A percentile compares a stretch with the other conserved stretches of the same genome.
Evolutionary conservation across 129 eudicot species (phyloP).

Genomic region (Saussurea involucrata): DNA sequence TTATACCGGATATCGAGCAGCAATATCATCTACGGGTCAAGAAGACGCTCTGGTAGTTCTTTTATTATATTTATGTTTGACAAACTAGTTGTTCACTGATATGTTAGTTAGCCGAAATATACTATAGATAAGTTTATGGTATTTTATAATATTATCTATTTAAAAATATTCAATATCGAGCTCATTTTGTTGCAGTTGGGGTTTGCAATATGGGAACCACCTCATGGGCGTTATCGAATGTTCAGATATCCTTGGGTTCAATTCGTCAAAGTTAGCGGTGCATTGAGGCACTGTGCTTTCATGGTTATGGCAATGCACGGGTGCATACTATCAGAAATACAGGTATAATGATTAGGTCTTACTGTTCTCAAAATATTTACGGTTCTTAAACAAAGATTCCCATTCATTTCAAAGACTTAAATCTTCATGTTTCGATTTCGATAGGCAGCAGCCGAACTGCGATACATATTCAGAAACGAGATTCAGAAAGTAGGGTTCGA

Average conservation of each 20-base stretch:
- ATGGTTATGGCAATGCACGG: constrained; percentile 97
- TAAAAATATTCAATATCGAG: too few species aligned
- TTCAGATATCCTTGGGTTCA: constrained; percentile 72
- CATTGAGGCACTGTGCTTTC: constrained; percentile 84
- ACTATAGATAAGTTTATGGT: not conserved
- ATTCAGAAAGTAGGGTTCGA: constrained; percentile 70
- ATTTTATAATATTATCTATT: too few species aligned
- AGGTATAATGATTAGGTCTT: constrained; percentile 37
- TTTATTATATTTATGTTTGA: not conserved
- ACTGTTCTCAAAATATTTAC: not conserved
- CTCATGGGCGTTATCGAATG: constrained; percentile 82
- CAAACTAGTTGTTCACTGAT: not conserved
- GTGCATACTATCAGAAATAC: constrained; percentile 86
- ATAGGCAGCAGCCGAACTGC: constrained; percentile 76
- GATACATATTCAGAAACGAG: constrained; percentile 53
- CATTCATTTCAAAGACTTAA: too few species aligned
- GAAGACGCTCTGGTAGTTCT: constrained; percentile 72
- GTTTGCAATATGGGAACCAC: constrained; percentile 92
- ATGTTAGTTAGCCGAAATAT: too few species aligned
- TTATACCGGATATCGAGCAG: constrained; percentile 75
- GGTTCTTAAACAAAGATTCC: not conserved
- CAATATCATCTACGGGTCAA: constrained; percentile 74
- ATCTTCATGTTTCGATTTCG: not conserved
- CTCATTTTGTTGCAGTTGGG: constrained; percentile 41
- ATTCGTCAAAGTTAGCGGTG: constrained; percentile 78